These are phyloP conservation scores for Dioscorea dumetorum DNA, from an alignment of 106 monocot species.

Conservation along the genomic window DNA sequence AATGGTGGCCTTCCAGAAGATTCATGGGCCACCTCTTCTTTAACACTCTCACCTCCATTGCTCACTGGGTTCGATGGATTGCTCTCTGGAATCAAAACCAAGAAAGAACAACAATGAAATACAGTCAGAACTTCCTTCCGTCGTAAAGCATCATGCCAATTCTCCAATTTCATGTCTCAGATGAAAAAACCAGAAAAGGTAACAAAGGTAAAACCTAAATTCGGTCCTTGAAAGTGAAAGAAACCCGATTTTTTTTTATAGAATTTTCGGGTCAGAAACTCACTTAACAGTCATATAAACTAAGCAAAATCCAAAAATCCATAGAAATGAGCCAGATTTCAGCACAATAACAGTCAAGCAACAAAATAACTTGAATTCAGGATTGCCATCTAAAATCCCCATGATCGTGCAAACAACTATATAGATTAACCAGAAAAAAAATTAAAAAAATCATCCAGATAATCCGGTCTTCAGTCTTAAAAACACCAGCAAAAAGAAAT, in stretches of 20 bases:
- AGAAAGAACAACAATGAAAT: not conserved
- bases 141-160: not conserved
- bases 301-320: not conserved
- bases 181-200: too few relatives aligned
- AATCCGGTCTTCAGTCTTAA: not conserved
- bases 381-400: not conserved
- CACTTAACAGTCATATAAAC: not conserved
- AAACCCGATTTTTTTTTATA: not conserved
- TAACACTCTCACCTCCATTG: constrained; percentile 21
- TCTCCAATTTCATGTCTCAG: not conserved
- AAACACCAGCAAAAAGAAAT: not conserved
- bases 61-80: constrained; percentile 16
- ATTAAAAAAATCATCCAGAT: not conserved
- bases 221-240: not conserved
- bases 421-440: not conserved
- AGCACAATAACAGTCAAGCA: too few relatives aligned
- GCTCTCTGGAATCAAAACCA: constrained; percentile 2
- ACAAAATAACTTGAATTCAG: not conserved
- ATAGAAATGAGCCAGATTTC: too few relatives aligned
- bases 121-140: not conserved
- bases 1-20: constrained; percentile 26
- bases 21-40: constrained; percentile 26
- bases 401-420: not conserved
- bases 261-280: not conserved
- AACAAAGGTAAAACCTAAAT: not conserved